phyloP scores from a whole-genome alignment of 1,139 yeast genomes.

The Taphrina communis region DNA sequence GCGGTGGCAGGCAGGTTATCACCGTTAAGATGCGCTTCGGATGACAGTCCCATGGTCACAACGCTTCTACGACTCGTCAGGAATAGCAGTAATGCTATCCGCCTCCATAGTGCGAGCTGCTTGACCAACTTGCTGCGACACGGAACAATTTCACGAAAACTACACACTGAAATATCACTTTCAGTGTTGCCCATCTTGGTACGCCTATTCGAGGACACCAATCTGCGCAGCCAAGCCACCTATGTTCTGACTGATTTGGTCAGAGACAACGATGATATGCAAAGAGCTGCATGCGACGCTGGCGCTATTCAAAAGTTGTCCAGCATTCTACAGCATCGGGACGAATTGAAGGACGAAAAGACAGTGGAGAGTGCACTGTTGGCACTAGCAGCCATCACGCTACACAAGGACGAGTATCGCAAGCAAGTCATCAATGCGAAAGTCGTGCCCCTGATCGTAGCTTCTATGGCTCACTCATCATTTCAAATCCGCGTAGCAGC shows the following conservation, averaged over 20 bases:
- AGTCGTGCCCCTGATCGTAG: constrained; percentile 49
- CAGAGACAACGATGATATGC: constrained; percentile 47
- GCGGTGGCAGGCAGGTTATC: constrained; percentile 47
- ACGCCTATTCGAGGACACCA: constrained; percentile 48
- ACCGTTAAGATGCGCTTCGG: constrained; percentile 39
- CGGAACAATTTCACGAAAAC: constrained; percentile 46
- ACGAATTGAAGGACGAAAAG: constrained; percentile 45
- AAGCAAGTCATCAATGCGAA: constrained; percentile 50
- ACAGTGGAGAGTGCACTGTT: constrained; percentile 48
- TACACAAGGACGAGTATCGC: constrained; percentile 51
- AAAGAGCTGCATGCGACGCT: constrained; percentile 52
- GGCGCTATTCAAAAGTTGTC: constrained; percentile 50
- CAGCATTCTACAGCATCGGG: constrained; percentile 46
- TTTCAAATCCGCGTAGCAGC: constrained; percentile 53
- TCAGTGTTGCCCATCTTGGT: constrained; percentile 52
- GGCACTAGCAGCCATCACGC: constrained; percentile 52
- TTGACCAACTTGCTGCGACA: constrained; percentile 49
- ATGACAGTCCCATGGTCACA: constrained; percentile 46
- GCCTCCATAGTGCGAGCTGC: constrained; percentile 51
- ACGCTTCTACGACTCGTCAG: constrained; percentile 49
- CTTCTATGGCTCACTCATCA: constrained; percentile 46
- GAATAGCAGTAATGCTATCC: constrained; percentile 48
- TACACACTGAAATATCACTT: constrained; percentile 47
- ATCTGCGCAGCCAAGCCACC: constrained; percentile 33
- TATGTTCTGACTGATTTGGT: constrained; percentile 48